Evolutionary conservation across 352 stramenopile genomes (phyloP), one percentile per base, ranked within the genome.

Genomic region (Heterotrichella gracilis): DNA sequence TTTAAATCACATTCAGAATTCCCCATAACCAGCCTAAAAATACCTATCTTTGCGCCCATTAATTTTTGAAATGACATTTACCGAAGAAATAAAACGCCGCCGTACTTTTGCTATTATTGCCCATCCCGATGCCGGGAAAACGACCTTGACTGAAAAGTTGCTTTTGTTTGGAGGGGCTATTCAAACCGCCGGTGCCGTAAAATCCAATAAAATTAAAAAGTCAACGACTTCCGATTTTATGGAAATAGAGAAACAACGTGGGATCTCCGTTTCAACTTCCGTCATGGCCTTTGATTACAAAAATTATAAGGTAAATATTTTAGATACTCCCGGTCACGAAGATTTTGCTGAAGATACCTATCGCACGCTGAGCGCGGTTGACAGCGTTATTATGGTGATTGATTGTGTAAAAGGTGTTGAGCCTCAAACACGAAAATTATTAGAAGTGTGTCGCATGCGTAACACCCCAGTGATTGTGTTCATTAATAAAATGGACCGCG

Each of bases 271-370:
- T 25, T 83, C 76, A 24, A 77, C 77, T 19, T 88, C 82, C 0
- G 81, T 86, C 3, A 79, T 89, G 74, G 82, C 81, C 24, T 89
- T 89, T 76, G 80, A 85, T 70, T 71, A 24, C 20, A 0, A 14
- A 2, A 25, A 3, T 22, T 25, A 64, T 24, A 71, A 25, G 17
- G 64, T 87, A 85, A 87, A 87, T 72, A 78, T 88, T 25, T 70
- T 88, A 0, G 81, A 81, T 67, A 88, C 82, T 24, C 82, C 81
- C 0, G 81, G 81, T 22, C 82, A 88, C 78, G 76, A 81, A 72
- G 81, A 88, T 67, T 89, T 89, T 75, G 79, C 72, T 14, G 82
- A 89, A 74, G 82, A 89, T 72, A 89, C 82, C 0, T 89, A 89
- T 71, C 76, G 81, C 19, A 82, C 81, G 1, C 74, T 88, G 3